Percentiles rank a stretch among this genome's conserved stretches.
phyloP scores from a whole-genome alignment of 108 stramenopile species.

The Aurantiochytrium sp. region DNA sequence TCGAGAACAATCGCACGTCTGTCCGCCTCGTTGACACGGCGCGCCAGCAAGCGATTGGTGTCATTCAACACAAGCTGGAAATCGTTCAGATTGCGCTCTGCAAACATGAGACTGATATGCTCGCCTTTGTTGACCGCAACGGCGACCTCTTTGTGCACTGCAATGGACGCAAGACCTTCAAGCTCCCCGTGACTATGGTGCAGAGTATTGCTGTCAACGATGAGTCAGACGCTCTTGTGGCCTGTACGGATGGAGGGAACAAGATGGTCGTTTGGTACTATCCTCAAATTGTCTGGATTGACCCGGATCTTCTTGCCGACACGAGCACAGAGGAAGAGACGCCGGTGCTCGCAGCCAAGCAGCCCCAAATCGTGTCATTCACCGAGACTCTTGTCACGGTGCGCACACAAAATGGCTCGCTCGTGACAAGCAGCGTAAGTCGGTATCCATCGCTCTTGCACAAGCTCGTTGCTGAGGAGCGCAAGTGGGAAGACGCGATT shows the following conservation, averaged over 20 bases:
- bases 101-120: conserved; percentile 2
- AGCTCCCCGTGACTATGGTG: conserved; percentile 43
- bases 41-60: conserved; percentile 33
- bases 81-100: not conserved
- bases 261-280: conserved; percentile 45
- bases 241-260: conserved; percentile 41
- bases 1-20: conserved; percentile 42
- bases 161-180: not conserved
- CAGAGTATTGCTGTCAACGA: conserved; percentile 41
- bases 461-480: not conserved
- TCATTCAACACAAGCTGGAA: conserved; percentile 29
- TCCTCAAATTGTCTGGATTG: conserved; percentile 47
- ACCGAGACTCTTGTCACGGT: conserved; percentile 32
- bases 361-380: conserved; percentile 25
- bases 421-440: conserved; percentile 52
- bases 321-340: conserved; percentile 29
- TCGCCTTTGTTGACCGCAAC: conserved; percentile 54
- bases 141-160: conserved; percentile 45
- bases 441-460: conserved; percentile 38
- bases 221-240: conserved; percentile 34
- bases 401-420: conserved; percentile 69
- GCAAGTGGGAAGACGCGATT: conserved; percentile 47
- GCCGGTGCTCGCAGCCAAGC: conserved; percentile 34
- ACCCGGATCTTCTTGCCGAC: conserved; percentile 41
- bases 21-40: conserved; percentile 41